Conservation (phyloP, 345 rosid genomes). For the Linum lewisii region DNA sequence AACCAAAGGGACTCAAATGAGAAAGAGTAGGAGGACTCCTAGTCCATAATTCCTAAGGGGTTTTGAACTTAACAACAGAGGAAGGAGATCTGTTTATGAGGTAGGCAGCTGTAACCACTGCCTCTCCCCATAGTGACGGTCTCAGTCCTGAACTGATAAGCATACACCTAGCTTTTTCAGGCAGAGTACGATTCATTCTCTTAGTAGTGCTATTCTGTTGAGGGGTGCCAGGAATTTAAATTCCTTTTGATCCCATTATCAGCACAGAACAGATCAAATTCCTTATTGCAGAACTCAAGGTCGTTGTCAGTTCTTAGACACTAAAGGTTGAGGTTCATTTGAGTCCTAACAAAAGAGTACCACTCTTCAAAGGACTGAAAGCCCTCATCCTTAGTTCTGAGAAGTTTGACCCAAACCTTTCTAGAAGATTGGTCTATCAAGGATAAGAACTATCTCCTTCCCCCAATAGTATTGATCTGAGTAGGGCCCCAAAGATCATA, state of each 20-base stretch:
- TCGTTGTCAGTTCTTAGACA: neutral
- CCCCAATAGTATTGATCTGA: neutral
- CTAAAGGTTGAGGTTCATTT: neutral
- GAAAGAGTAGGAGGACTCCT: too few relatives aligned
- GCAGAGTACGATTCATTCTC: neutral
- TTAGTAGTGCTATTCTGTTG: constrained; percentile 1
- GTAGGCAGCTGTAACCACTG: too few relatives aligned
- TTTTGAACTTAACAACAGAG: too few relatives aligned
- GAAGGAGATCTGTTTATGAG: too few relatives aligned
- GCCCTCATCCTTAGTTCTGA: neutral
- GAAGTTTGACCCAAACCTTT: neutral
- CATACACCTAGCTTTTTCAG: too few relatives aligned
- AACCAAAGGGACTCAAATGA: too few relatives aligned
- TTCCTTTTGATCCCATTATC: constrained; percentile 3
- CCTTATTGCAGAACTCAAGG: neutral
- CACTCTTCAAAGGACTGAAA: neutral
- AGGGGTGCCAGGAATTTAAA: neutral
- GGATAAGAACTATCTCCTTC: constrained; percentile 4
- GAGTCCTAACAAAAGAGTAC: neutral
- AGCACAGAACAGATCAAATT: neutral
- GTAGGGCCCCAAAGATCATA: neutral
- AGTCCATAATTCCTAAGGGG: too few relatives aligned
- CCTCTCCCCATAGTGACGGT: too few relatives aligned
- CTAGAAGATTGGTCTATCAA: constrained; percentile 6
- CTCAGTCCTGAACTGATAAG: too few relatives aligned